Base-by-base conservation (phyloP, 2,329 filamentous ascomycete genomes). In the Aphanoascus verrucosus region DNA sequence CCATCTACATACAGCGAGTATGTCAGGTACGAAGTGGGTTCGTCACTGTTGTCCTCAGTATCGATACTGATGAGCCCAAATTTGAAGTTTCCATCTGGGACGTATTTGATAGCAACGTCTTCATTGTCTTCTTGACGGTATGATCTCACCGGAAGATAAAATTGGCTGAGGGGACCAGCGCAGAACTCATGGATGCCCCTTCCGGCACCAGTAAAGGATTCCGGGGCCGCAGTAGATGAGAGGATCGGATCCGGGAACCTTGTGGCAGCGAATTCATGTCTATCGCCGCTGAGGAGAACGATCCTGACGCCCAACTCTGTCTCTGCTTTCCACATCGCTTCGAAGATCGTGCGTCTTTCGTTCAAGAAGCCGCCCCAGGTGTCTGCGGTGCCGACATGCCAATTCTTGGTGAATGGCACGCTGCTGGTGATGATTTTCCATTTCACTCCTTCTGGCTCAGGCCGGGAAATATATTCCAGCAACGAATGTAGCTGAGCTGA, bases 381-480 rank as follows among this genome's bases (percentile, higher is more conserved):
- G 65, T 98, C 93, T 57, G 84, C 77, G 1, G 82, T 82, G 59
- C 93, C 91, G 59, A 95, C 81, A 20, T 82, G 85, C 91, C 93
- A 98, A 69, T 98, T 98, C 72, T 95, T 94, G 5, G 93, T 97
- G 66, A 98, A 95, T 0, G 93, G 93, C 4, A 97, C 86, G 15
- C 86, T 90, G 38, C 86, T 90, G 15, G 90, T 84, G 49, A 98
- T 75, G 62, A 98, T 83, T 72, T 97, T 97, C 91, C 93, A 98
- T 63, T 84, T 84, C 0, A 96, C 83, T 0, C 88, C 88, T 31
- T 74, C 73, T 0, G 86, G 84, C 58, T 88, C 85, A 0, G 86
- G 82, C 1, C 79, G 81, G 9, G 74, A 74, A 17, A 98, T 76
- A 78, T 86, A 98, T 3, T 77, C 75, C 4, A 96, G 73, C 1